Base-by-base conservation (phyloP, 73 alveolate genomes). In the Symbiodinium pilosum region DNA sequence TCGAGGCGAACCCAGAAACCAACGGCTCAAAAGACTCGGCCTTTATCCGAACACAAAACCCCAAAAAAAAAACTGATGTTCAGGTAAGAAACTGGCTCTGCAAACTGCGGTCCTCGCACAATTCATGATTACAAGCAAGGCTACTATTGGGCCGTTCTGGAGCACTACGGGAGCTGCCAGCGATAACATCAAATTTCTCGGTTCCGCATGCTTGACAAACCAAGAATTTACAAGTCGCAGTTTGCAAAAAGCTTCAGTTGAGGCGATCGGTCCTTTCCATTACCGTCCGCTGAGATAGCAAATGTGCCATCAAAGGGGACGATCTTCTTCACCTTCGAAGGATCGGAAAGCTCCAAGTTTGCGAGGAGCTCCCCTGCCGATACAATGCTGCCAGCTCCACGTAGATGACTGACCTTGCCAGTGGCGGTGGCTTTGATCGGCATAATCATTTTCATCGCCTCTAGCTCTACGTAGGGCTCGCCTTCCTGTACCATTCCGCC, bases 381-480 rank as follows among this genome's bases (percentile, higher is more conserved):
- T 8, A 92, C 98, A 36, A 92, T 92, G 92, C 98, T 92, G 81
- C 98, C 98, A 38, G 98, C 92, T 26, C 92, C 92, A 2, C 92
- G 89, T 51, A 73, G 26, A 34, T 93, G 99, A 16, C 87, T 21
- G 20, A 93, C 93, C 59, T 83, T 77, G 40, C 99, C 99, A 4
- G 98, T 77, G 87, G 89, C 98, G 40, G 98, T 71, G n/a, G 98
- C 96, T 87, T 91, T 41, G 54, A 73, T 64, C 20, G 81, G 81
- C 81, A 64, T 64, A 38, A 42, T 42, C 42, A 32, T 69, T 54
- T 43, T 34, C 84, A 39, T 44, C 43, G 99, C 99, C 93, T 93
- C 99, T 84, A 93, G 54, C 43, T 93, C 99, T 34, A 93, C 99
- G 83, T 83, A 93, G 3, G 99, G 99, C 93, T 93, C 93, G 14